Base-by-base conservation (phyloP, 331 rosid species). In the Pyracantha coccinea region DNA sequence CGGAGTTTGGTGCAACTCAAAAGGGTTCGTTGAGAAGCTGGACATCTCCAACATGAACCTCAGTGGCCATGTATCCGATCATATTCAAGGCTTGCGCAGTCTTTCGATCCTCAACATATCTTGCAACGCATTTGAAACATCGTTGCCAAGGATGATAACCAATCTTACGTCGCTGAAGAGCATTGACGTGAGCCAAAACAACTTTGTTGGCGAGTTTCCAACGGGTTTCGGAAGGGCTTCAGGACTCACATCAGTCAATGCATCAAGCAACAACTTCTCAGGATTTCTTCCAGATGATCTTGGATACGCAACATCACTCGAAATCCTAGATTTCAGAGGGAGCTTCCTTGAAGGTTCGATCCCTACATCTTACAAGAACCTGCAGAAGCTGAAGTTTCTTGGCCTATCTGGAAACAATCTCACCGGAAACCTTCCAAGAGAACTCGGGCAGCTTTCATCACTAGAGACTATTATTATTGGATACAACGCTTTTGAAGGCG, bases 361-460 rank as follows among this genome's bases (percentile, higher is more conserved):
- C 57, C 99, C 99, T 1, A 13, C 35, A 29, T 86, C 89, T 63
- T 90, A 86, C 74, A 84, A n/a, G 72, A 87, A 77, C 77, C 78
- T 95, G 86, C 84, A 79, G 82, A 90, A 89, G 38, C 83, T 95
- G 44, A 89, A 79, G 66, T 91, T 92, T 82, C 83, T 95, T 68
- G 97, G 97, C 74, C 93, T 95, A 65, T 91, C 97, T 11, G 97
- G 90, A 6, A 95, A 95, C 69, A 89, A 89, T 78, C 86, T 92
- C 72, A 87, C 87, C 0, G 98, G 99, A 31, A 82, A 59, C 61
- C 78, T 92, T 70, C 97, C 98, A 2, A 71, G 68, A 45, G 86
- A 81, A 62, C 79, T 95, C 3, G 97, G 98, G 10, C 79, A 84
- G 47, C 93, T 95, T 31, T 44, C 78, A 62, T 89, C 92, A 29